Evolutionary conservation across 2,329 filamentous ascomycete genomes (phyloP).

Genomic region (Graphilbum fragrans): DNA sequence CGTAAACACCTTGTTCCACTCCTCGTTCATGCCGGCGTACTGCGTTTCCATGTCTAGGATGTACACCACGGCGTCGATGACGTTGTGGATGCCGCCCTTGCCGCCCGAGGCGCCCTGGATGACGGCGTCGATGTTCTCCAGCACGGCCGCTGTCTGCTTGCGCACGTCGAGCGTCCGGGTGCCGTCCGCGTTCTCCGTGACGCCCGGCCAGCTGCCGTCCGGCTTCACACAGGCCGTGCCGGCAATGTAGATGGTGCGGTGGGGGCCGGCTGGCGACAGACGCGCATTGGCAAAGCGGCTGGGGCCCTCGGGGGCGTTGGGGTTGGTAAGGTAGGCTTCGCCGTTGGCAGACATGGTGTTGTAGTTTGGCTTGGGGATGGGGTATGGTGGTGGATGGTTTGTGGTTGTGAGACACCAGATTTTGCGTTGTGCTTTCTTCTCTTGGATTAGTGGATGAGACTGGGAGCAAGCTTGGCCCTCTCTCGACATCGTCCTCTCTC

Average conservation of each 20-base stretch:
- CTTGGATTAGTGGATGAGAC: too few species aligned
- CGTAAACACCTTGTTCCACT: constrained; percentile 30
- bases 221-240: constrained; percentile 22
- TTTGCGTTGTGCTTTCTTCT: too few species aligned
- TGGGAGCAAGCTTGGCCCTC: too few species aligned
- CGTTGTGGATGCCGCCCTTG: constrained; percentile 22
- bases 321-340: constrained; percentile 20
- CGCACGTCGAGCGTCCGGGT: constrained; percentile 21
- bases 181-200: constrained; percentile 22
- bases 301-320: constrained; percentile 13
- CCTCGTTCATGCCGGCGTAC: constrained; percentile 31
- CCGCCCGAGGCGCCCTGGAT: constrained; percentile 23
- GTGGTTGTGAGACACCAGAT: neutral
- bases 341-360: constrained; percentile 19
- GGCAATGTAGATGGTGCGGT: constrained; percentile 26
- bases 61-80: constrained; percentile 27
- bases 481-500: too few species aligned
- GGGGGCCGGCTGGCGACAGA: constrained; percentile 16
- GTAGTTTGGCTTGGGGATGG: neutral
- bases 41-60: constrained; percentile 27
- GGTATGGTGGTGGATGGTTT: neutral
- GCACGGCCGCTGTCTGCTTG: constrained; percentile 24
- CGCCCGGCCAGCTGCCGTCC: constrained; percentile 22
- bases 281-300: constrained; percentile 23
- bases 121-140: constrained; percentile 23